Evolutionary conservation across 1,139 yeast species (phyloP).

Genomic region (Geotrichum aggregatum): DNA sequence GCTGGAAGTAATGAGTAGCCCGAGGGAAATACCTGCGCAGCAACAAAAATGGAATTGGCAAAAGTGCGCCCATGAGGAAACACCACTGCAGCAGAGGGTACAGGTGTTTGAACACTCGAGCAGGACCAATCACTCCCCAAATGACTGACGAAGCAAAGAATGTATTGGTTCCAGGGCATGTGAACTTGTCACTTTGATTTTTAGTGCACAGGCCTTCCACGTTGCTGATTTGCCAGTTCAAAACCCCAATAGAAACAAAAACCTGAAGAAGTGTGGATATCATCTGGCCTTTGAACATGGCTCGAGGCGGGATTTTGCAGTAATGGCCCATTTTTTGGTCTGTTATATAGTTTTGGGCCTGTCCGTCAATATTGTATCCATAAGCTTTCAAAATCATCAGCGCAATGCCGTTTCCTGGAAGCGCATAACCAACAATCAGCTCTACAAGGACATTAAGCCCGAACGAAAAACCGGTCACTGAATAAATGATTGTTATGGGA

Average conservation of each 20-base stretch:
- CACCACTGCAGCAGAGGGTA: conserved; percentile 39
- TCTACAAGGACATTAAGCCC: conserved; percentile 54
- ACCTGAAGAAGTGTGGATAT: conserved; percentile 38
- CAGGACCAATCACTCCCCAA: conserved; percentile 56
- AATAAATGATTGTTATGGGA: conserved; percentile 45
- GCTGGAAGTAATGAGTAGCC: conserved; percentile 38
- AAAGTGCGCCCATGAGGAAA: conserved; percentile 33
- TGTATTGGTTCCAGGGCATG: conserved; percentile 38
- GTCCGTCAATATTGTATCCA: conserved; percentile 57
- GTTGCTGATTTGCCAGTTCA: conserved; percentile 50
- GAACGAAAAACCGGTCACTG: conserved; percentile 50
- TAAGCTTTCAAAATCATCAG: conserved; percentile 53
- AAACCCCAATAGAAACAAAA: conserved; percentile 50
- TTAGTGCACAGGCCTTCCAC: conserved; percentile 48
- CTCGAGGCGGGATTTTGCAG: conserved; percentile 55
- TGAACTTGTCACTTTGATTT: conserved; percentile 37
- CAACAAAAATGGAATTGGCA: conserved; percentile 8
- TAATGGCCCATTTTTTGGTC: conserved; percentile 61
- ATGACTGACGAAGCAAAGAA: conserved; percentile 39
- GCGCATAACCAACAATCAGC: conserved; percentile 56
- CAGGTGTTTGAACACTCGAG: conserved; percentile 38
- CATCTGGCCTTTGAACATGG: conserved; percentile 56
- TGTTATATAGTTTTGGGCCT: conserved; percentile 53
- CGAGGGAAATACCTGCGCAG: conserved; percentile 40
- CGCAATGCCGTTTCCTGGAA: conserved; percentile 60